A percentile compares a stretch with the other conserved stretches of the same genome.
These are phyloP conservation scores for Penicillium digitatum DNA, from an alignment of 2,329 filamentous ascomycete genomes.

Conservation along the genomic window DNA sequence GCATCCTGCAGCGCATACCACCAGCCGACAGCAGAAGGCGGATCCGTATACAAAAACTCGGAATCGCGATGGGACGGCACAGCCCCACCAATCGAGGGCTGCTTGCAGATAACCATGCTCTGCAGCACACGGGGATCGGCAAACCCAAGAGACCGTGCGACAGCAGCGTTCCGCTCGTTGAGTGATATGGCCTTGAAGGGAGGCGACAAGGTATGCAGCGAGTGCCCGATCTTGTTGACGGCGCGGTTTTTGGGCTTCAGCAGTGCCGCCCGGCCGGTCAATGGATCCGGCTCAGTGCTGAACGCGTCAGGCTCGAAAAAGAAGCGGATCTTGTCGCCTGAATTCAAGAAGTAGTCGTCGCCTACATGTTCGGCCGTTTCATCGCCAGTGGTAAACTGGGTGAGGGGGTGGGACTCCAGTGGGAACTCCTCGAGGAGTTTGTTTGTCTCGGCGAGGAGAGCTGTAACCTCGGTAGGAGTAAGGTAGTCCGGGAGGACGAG, in stretches of 20 bases:
- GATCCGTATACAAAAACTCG: slow-evolving; percentile 86
- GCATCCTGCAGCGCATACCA: slow-evolving; percentile 98
- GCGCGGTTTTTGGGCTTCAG: slow-evolving; percentile 75
- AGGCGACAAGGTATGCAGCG: slow-evolving; percentile 64
- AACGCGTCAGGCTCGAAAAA: slow-evolving; percentile 98
- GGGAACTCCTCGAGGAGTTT: slow-evolving; percentile 70
- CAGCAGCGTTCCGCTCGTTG: slow-evolving; percentile 50
- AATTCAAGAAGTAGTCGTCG: slow-evolving; percentile 88
- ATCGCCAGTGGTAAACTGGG: slow-evolving; percentile 84
- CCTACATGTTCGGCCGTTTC: slow-evolving; percentile 70
- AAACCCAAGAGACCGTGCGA: slow-evolving; percentile 71
- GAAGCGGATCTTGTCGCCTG: slow-evolving; percentile 87
- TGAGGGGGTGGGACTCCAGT: slow-evolving; percentile 83
- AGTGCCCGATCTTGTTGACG: slow-evolving; percentile 86
- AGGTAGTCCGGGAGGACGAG: slow-evolving; percentile 80
- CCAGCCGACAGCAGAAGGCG: slow-evolving; percentile 85
- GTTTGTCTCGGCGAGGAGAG: slow-evolving; percentile 71
- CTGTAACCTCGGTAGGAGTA: slow-evolving; percentile 58
- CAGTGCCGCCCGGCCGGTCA: slow-evolving; percentile 56
- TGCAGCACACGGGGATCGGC: slow-evolving; percentile 73
- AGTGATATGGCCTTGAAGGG: slow-evolving; percentile 59
- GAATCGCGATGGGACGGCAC: slow-evolving; percentile 90
- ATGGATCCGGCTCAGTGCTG: slow-evolving; percentile 29
- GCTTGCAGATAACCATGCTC: slow-evolving; percentile 98
- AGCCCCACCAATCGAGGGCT: slow-evolving; percentile 88